phyloP scores from a whole-genome alignment of 352 stramenopile genomes.

The Aphanomyces stellatus region DNA sequence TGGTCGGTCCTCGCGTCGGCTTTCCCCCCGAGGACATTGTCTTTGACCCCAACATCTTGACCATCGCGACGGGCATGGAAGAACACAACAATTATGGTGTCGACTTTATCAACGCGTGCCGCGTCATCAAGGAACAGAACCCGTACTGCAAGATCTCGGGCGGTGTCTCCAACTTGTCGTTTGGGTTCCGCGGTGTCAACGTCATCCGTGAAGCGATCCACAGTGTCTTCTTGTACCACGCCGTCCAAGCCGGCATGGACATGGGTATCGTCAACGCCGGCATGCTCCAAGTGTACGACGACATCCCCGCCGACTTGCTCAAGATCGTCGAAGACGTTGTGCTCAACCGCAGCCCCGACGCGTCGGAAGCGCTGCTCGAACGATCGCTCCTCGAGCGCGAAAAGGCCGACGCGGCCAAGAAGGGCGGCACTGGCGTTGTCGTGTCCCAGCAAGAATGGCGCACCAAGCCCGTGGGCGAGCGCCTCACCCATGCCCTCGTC shows the following conservation, averaged over 20 bases:
- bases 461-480: slow-evolving; percentile 82
- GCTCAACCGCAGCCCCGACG: slow-evolving; percentile 83
- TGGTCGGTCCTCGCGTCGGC: slow-evolving; percentile 87
- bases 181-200: slow-evolving; percentile 96
- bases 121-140: slow-evolving; percentile 93
- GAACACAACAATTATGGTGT: slow-evolving; percentile 97
- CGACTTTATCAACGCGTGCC: slow-evolving; percentile 95
- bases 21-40: slow-evolving; percentile 98
- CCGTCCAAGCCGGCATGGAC: slow-evolving; percentile 95
- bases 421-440: slow-evolving; percentile 46
- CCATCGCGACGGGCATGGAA: slow-evolving; percentile 95
- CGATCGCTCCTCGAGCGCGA: slow-evolving; percentile 80
- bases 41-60: slow-evolving; percentile 97
- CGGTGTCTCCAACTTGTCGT: slow-evolving; percentile 95
- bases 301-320: slow-evolving; percentile 79
- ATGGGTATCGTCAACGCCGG: slow-evolving; percentile 97
- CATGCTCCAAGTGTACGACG: slow-evolving; percentile 79
- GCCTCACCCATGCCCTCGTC: slow-evolving; percentile 93
- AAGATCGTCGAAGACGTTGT: slow-evolving; percentile 91
- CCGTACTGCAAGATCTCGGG: slow-evolving; percentile 94
- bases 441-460: slow-evolving; percentile 84
- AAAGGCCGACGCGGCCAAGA: slow-evolving; percentile 75
- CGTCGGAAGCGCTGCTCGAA: slow-evolving; percentile 90
- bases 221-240: slow-evolving; percentile 94
- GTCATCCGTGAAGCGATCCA: slow-evolving; percentile 96